These are phyloP conservation scores for Croton laevigatus DNA, from an alignment of 441 rosid genomes.

Conservation along the genomic window DNA sequence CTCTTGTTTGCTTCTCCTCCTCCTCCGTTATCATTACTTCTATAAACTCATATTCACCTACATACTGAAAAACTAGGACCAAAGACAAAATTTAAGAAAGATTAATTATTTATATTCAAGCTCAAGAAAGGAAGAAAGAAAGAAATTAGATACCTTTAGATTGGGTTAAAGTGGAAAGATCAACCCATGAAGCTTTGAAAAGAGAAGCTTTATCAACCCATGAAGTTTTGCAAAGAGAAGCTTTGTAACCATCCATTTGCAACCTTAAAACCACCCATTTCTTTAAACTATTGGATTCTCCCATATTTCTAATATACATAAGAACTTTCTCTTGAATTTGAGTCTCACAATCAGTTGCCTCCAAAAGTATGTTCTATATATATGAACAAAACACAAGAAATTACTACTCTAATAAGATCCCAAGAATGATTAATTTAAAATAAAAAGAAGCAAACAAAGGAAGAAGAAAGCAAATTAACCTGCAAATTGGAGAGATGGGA, in stretches of 20 bases:
- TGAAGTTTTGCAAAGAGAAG: constrained; percentile 44
- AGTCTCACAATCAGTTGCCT: constrained; percentile 31
- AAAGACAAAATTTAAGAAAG: not conserved
- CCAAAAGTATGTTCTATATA: constrained; percentile 37
- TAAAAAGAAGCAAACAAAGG: no score
- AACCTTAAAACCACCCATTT: constrained; percentile 37
- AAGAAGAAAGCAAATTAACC: not conserved
- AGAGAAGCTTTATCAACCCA: no score
- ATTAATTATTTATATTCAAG: not conserved
- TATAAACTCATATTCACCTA: constrained; percentile 42
- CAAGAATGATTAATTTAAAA: no score
- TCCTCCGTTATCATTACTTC: constrained; percentile 33
- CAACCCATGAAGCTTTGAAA: no score
- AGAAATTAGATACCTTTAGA: constrained; percentile 32
- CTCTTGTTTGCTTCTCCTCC: constrained; percentile 28
- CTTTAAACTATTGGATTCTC: constrained; percentile 33
- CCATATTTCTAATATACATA: constrained; percentile 24
- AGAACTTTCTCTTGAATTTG: constrained; percentile 34
- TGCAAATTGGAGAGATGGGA: constrained; percentile 11
- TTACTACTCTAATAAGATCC: not conserved
- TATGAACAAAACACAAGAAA: not conserved
- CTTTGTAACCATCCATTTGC: constrained; percentile 43
- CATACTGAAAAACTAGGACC: constrained; percentile 21
- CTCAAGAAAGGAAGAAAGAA: not conserved
- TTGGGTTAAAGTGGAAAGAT: constrained; percentile 28